These are phyloP conservation scores for Endocladia muricata DNA, from an alignment of 31 red algal genomes.

Conservation along the genomic window DNA sequence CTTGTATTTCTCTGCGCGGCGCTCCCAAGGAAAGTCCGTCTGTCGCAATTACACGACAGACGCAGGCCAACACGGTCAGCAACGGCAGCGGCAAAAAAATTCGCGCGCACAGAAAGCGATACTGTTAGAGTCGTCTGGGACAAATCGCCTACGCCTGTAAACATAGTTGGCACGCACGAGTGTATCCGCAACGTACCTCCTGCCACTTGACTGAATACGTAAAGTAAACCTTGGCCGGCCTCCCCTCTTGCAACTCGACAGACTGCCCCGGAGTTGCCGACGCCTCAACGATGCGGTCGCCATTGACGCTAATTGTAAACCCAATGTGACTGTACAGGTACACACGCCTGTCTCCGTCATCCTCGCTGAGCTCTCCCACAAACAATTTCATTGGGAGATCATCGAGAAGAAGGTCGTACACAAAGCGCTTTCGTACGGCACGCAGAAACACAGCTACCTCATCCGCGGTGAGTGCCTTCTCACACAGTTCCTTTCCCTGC, in stretches of 20 bases:
- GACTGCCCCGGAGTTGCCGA: constrained; percentile 60
- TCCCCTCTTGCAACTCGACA: constrained; percentile 26
- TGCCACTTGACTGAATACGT: constrained; percentile 50
- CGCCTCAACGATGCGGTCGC: constrained; percentile 73
- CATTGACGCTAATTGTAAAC: constrained; percentile 44
- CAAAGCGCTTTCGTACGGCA: constrained; percentile 66
- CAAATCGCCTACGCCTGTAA: no score
- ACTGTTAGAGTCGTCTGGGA: no score
- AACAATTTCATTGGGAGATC: constrained; percentile 76
- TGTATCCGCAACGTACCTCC: constrained; percentile 24
- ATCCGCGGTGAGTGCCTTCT: constrained; percentile 43
- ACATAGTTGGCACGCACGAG: no score
- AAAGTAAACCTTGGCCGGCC: constrained; percentile 42
- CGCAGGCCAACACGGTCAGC: no score
- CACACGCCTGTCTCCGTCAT: constrained; percentile 21
- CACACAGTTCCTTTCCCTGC: constrained; percentile 49
- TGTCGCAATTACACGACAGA: no score
- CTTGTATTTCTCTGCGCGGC: constrained; percentile 72
- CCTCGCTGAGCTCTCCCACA: constrained; percentile 65
- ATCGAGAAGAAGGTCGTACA: constrained; percentile 73
- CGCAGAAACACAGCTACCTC: constrained; percentile 46
- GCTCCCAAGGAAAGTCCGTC: constrained; percentile 64
- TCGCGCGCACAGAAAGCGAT: no score
- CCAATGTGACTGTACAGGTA: constrained; percentile 65
- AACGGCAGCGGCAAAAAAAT: no score